phyloP scores from a whole-genome alignment of 2,329 filamentous ascomycete genomes.

The Volutella citrinella region DNA sequence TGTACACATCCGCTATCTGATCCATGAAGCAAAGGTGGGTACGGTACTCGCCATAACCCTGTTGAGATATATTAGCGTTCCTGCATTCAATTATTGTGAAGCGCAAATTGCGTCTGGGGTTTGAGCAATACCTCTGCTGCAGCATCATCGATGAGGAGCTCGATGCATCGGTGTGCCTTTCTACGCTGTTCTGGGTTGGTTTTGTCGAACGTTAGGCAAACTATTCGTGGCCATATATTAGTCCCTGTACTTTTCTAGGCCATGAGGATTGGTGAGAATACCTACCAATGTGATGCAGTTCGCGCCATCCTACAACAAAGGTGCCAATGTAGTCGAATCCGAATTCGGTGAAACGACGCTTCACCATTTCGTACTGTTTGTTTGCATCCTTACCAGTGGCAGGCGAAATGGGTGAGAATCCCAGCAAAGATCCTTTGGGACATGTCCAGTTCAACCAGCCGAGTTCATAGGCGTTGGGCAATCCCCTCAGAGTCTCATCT shows the following conservation, averaged over 20 bases:
- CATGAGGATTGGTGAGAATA: too few species aligned
- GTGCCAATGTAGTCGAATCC: too few species aligned
- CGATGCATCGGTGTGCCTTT: slow-evolving; percentile 10
- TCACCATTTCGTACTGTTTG: slow-evolving; percentile 7
- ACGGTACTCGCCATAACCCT: slow-evolving; percentile 17
- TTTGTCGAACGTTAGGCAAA: slow-evolving; percentile 15
- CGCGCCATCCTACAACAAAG: too few species aligned
- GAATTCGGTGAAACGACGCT: too few species aligned
- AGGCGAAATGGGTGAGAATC: slow-evolving; percentile 4
- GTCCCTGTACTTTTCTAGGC: too few species aligned
- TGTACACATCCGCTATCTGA: slow-evolving; percentile 16
- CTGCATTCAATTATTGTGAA: too few species aligned
- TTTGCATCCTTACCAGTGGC: slow-evolving; percentile 3
- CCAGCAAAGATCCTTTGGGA: slow-evolving; percentile 1
- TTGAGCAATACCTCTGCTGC: too few species aligned
- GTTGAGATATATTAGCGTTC: too few species aligned
- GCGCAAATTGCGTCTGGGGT: too few species aligned
- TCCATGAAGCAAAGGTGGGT: slow-evolving; percentile 17
- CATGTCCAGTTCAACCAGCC: slow-evolving; percentile 3
- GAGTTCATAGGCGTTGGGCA: slow-evolving; percentile 4
- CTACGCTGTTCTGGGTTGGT: slow-evolving; percentile 10
- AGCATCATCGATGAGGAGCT: slow-evolving; percentile 11
- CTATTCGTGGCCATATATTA: too few species aligned
- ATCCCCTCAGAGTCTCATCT: slow-evolving; percentile 1
- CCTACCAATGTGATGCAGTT: slow-evolving; percentile 19